These are phyloP conservation scores for Hygrophorus russula DNA, from an alignment of 768 basidiomycete species.

Conservation along the genomic window DNA sequence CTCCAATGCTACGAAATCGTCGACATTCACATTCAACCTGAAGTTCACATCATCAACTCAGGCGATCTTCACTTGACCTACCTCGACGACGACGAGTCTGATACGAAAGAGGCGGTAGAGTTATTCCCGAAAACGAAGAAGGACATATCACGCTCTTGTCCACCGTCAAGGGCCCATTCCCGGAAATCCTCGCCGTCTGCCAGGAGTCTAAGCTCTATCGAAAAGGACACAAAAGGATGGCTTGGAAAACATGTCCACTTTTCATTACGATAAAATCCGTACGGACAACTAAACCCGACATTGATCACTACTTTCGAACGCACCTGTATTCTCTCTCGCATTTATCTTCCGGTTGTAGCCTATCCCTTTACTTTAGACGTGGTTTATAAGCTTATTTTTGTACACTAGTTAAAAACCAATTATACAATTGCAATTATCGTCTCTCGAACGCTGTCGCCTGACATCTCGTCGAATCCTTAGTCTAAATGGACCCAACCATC, in stretches of 20 bases:
- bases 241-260: conserved; percentile 5
- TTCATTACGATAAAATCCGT: not conserved
- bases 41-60: conserved; percentile 12
- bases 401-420: no score
- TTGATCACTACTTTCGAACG: no score
- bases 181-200: conserved; percentile 13
- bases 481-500: no score
- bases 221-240: conserved; percentile 12
- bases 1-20: conserved; percentile 37
- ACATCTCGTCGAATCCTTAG: no score
- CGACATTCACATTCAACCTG: conserved; percentile 27
- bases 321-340: no score
- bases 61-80: conserved; percentile 30
- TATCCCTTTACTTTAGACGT: not conserved
- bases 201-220: conserved; percentile 5
- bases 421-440: no score
- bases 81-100: conserved; percentile 22
- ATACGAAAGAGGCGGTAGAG: conserved; percentile 11
- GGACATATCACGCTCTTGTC: conserved; percentile 13
- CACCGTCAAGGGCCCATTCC: conserved; percentile 14
- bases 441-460: no score
- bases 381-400: no score
- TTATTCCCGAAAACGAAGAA: conserved; percentile 7
- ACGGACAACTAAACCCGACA: no score
- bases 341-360: conserved; percentile 1